Conservation (phyloP, 768 basidiomycete species). For the Kwoniella dendrophila region DNA sequence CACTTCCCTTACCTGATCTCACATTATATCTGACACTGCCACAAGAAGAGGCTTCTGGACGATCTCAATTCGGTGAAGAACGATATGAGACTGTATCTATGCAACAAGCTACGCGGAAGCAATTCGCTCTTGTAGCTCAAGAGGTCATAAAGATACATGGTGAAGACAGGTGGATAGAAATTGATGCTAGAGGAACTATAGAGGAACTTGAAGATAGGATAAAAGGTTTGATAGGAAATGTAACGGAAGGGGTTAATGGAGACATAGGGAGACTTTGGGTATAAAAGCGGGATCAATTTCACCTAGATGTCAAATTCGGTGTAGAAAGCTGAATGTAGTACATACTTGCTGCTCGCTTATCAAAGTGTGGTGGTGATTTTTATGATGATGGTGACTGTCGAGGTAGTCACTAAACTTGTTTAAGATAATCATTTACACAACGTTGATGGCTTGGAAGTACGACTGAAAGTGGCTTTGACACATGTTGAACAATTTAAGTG, state of each 20-base stretch:
- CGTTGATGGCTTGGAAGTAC: too few species aligned
- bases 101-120: constrained; percentile 36
- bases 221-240: constrained; percentile 24
- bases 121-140: constrained; percentile 42
- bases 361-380: too few species aligned
- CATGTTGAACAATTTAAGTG: too few species aligned
- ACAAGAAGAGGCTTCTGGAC: constrained; percentile 66
- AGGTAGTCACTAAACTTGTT: too few species aligned
- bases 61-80: constrained; percentile 84
- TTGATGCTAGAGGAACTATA: constrained; percentile 41
- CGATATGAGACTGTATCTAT: constrained; percentile 66
- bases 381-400: too few species aligned
- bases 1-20: constrained; percentile 85
- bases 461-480: too few species aligned
- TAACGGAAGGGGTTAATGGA: constrained; percentile 3
- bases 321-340: too few species aligned
- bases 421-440: too few species aligned
- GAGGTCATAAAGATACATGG: constrained; percentile 38
- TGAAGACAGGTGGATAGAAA: constrained; percentile 37
- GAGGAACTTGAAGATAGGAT: constrained; percentile 46
- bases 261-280: constrained; percentile 15
- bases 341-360: too few species aligned
- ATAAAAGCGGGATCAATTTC: too few species aligned
- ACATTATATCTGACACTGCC: constrained; percentile 82
- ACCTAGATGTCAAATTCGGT: too few species aligned